Evolutionary conservation across 192 early-diverging fungal species (phyloP).

Genomic region (Neocallimastix lanati): DNA sequence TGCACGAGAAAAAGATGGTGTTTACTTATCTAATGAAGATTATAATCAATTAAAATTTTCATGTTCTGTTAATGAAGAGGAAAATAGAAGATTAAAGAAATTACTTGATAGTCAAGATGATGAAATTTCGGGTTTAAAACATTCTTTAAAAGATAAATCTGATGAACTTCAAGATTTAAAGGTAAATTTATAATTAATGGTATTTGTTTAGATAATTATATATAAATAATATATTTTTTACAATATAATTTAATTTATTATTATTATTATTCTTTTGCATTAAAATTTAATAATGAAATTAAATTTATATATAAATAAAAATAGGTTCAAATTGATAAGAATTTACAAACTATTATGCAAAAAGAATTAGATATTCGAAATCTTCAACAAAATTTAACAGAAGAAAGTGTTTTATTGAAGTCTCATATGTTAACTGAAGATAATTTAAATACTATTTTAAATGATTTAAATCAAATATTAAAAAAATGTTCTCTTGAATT

Average conservation of each 20-base stretch:
- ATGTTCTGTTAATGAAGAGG: not conserved
- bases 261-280: no score
- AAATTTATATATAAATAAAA: not conserved
- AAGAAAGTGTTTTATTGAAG: not conserved
- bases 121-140: not conserved
- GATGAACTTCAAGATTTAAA: not conserved
- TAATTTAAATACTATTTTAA: not conserved
- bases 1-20: conserved; percentile 63
- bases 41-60: not conserved
- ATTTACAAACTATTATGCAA: not conserved
- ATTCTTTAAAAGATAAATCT: not conserved
- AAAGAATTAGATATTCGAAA: not conserved
- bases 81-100: not conserved
- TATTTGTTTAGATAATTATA: no score
- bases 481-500: not conserved
- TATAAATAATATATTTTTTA: no score
- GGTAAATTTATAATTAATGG: not conserved
- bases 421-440: not conserved
- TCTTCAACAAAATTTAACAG: not conserved
- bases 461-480: not conserved
- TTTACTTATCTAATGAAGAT: conserved; percentile 45
- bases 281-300: not conserved
- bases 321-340: not conserved
- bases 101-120: not conserved
- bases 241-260: no score